phyloP scores from a whole-genome alignment of 139 green algal species.

The Limnomonas spitsbergensis region DNA sequence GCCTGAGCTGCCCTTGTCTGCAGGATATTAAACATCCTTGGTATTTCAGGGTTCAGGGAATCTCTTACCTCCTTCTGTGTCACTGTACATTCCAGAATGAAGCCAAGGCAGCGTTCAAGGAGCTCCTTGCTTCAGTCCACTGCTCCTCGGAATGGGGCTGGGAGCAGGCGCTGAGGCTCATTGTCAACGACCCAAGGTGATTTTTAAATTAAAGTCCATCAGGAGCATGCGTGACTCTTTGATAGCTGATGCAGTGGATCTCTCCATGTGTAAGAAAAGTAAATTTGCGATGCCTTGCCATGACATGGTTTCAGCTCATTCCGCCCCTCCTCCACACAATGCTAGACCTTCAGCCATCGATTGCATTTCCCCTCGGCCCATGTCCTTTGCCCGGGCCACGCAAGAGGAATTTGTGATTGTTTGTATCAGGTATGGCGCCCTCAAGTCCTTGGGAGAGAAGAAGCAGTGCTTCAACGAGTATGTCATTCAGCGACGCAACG shows the following conservation, averaged over 20 bases:
- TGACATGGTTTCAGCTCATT: not conserved
- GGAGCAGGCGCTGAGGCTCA: slow-evolving; percentile 77
- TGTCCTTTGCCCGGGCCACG: no score
- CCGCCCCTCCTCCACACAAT: no score
- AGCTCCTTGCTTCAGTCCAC: slow-evolving; percentile 71
- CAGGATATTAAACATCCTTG: no score
- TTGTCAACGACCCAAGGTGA: slow-evolving; percentile 59
- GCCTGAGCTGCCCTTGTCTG: no score
- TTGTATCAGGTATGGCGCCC: slow-evolving; percentile 65
- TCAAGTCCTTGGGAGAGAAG: slow-evolving; percentile 87
- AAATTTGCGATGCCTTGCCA: no score
- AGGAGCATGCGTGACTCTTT: not conserved
- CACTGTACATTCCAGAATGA: slow-evolving; percentile 42
- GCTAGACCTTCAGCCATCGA: no score
- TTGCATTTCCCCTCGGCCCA: no score
- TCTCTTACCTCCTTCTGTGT: not conserved
- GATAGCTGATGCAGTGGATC: not conserved
- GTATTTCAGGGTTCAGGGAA: no score
- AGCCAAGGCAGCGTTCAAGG: slow-evolving; percentile 89
- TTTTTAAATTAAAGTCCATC: slow-evolving; percentile 76
- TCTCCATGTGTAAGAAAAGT: no score
- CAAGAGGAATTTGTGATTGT: not conserved
- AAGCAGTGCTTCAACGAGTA: slow-evolving; percentile 93
- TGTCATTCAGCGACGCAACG: slow-evolving; percentile 50
- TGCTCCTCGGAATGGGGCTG: slow-evolving; percentile 62